phyloP scores from a whole-genome alignment of 306 rosid genomes.

The Mucuna pruriens region DNA sequence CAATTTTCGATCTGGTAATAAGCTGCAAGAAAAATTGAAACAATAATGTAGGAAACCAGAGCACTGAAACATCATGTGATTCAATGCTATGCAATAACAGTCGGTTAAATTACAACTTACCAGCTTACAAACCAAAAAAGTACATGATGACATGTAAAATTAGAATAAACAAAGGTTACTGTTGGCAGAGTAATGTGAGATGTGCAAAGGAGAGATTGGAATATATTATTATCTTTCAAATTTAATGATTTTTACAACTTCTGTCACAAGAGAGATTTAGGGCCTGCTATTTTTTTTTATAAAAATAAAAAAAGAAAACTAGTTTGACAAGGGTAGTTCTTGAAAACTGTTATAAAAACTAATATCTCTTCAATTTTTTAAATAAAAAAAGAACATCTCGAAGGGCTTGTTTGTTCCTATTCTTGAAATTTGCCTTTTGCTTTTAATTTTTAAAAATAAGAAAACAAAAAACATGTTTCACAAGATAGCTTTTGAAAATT shows the following conservation, averaged over 20 bases:
- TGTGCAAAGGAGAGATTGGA: neutral
- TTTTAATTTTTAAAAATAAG: too few species aligned
- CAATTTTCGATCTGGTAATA: slow-evolving; percentile 89
- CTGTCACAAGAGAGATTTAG: slow-evolving; percentile 6
- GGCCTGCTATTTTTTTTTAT: too few species aligned
- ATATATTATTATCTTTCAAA: neutral
- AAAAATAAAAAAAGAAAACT: too few species aligned
- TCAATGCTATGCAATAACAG: neutral
- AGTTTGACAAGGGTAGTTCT: too few species aligned
- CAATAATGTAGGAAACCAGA: slow-evolving; percentile 21
- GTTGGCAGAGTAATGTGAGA: neutral
- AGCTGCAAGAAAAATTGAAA: slow-evolving; percentile 59
- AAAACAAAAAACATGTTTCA: too few species aligned
- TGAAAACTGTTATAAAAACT: too few species aligned
- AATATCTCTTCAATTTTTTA: too few species aligned
- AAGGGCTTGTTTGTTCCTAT: too few species aligned
- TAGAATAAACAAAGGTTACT: neutral
- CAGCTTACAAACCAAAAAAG: slow-evolving; percentile 8
- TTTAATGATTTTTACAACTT: neutral
- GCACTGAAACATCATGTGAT: neutral
- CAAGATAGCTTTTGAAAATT: too few species aligned
- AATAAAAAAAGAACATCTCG: too few species aligned
- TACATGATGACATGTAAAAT: neutral
- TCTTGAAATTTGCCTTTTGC: too few species aligned
- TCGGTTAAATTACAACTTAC: neutral